A percentile compares a stretch with the other conserved stretches of the same genome.
phyloP scores from a whole-genome alignment of 2,329 filamentous ascomycete genomes.

The Xylaria sp. region DNA sequence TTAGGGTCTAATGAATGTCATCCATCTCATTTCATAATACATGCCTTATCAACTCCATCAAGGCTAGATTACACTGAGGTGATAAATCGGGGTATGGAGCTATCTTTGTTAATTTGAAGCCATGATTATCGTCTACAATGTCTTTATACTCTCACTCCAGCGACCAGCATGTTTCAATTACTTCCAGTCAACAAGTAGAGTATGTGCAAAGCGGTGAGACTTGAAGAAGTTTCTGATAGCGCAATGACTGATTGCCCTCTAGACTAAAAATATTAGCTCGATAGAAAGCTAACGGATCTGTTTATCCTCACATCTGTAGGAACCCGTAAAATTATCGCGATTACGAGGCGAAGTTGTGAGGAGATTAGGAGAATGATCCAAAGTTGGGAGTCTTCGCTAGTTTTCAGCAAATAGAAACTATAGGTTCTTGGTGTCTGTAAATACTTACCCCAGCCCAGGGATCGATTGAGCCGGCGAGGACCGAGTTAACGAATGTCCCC shows the following conservation, averaged over 20 bases:
- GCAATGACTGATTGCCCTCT: background rate
- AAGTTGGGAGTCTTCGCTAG: constrained; percentile 12
- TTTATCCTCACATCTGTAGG: background rate
- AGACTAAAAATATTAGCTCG: background rate
- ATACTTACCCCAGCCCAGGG: constrained; percentile 29
- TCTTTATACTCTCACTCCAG: background rate
- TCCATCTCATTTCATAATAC: background rate
- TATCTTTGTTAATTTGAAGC: background rate
- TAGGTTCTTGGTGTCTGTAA: background rate
- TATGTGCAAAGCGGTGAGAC: background rate
- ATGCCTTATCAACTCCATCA: background rate
- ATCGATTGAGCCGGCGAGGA: constrained; percentile 31
- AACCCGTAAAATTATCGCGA: background rate
- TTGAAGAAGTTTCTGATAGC: background rate
- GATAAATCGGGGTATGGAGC: no score
- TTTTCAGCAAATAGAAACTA: constrained; percentile 8
- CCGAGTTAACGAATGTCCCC: constrained; percentile 33
- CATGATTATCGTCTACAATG: background rate
- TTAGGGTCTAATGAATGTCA: background rate
- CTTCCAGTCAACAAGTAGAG: background rate
- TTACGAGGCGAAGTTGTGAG: background rate
- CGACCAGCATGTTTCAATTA: background rate
- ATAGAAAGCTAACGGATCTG: background rate
- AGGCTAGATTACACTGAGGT: background rate
- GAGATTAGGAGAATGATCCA: constrained; percentile 11